phyloP scores from a whole-genome alignment of 1,139 yeast genomes.

The Suhomyces yuchorum region DNA sequence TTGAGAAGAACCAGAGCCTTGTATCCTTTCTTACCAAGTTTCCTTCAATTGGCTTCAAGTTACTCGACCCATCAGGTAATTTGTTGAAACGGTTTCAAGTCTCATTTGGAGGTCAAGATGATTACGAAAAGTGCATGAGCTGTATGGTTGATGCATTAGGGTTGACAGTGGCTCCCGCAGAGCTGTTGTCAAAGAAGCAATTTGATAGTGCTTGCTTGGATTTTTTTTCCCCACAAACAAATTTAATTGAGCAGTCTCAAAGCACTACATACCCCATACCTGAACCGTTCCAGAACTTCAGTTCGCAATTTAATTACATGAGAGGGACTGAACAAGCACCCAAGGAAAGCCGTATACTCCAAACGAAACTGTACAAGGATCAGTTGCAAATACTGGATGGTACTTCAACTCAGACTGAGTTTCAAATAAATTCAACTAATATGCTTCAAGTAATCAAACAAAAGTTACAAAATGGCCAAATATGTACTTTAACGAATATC shows the following conservation, averaged over 20 bases:
- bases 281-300: constrained; percentile 4
- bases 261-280: background rate
- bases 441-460: background rate
- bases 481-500: background rate
- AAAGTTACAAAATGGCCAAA: background rate
- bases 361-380: no score
- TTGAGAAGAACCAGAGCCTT: constrained; percentile 17
- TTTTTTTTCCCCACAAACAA: constrained; percentile 1
- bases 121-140: constrained; percentile 13
- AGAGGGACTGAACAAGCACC: background rate
- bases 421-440: background rate
- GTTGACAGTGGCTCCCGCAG: constrained; percentile 3
- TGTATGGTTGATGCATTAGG: constrained; percentile 11
- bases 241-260: background rate
- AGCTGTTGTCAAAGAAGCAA: background rate
- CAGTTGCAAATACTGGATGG: no score
- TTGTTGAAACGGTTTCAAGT: constrained; percentile 21
- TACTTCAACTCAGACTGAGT: background rate
- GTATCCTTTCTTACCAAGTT: constrained; percentile 24
- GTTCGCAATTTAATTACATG: background rate
- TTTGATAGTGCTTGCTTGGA: background rate
- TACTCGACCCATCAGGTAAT: constrained; percentile 22
- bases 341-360: no score
- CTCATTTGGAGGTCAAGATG: constrained; percentile 11
- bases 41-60: constrained; percentile 32